Conservation (phyloP, 1,139 yeast species). For the Sugiyamaella sp. region DNA sequence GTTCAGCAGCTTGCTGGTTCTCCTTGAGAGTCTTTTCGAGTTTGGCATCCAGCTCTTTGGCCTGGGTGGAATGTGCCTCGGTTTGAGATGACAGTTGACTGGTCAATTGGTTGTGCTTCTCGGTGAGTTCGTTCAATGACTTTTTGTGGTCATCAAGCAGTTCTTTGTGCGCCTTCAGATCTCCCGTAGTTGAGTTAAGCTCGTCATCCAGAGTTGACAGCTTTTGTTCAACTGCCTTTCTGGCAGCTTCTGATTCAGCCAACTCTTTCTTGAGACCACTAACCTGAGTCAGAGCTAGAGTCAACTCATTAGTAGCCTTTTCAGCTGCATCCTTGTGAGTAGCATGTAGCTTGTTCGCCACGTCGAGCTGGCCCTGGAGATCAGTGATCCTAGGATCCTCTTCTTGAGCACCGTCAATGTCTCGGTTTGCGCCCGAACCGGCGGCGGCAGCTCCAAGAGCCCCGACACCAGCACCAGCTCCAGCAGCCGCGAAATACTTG, state of each 20-base stretch:
- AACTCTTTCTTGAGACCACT: slow-evolving; percentile 36
- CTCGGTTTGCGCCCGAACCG: slow-evolving; percentile 10
- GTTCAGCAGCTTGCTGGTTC: slow-evolving; percentile 17
- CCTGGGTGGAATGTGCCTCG: slow-evolving; percentile 7
- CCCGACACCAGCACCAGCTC: slow-evolving; percentile 16
- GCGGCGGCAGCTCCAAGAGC: slow-evolving; percentile 22
- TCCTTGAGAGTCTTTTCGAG: slow-evolving; percentile 20
- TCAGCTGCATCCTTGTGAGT: slow-evolving; percentile 41
- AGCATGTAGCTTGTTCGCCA: slow-evolving; percentile 35
- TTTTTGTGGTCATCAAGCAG: slow-evolving; percentile 25
- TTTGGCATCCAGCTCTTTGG: slow-evolving; percentile 19
- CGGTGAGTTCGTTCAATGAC: slow-evolving; percentile 44
- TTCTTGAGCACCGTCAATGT: slow-evolving; percentile 20
- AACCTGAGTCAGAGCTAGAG: slow-evolving; percentile 33
- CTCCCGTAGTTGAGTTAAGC: slow-evolving; percentile 15
- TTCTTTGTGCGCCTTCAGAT: slow-evolving; percentile 4
- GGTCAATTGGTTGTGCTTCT: slow-evolving; percentile 25
- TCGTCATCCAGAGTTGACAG: slow-evolving; percentile 24
- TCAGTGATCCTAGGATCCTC: slow-evolving; percentile 30
- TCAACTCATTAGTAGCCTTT: slow-evolving; percentile 35
- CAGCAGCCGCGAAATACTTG: slow-evolving; percentile 29
- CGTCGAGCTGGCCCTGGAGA: slow-evolving; percentile 31
- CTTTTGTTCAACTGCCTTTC: slow-evolving; percentile 24
- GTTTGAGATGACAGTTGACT: slow-evolving; percentile 17
- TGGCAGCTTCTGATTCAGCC: slow-evolving; percentile 29